Evolutionary conservation across 164 flowering plant species (phyloP).

Genomic region (Liriodendron chinense): DNA sequence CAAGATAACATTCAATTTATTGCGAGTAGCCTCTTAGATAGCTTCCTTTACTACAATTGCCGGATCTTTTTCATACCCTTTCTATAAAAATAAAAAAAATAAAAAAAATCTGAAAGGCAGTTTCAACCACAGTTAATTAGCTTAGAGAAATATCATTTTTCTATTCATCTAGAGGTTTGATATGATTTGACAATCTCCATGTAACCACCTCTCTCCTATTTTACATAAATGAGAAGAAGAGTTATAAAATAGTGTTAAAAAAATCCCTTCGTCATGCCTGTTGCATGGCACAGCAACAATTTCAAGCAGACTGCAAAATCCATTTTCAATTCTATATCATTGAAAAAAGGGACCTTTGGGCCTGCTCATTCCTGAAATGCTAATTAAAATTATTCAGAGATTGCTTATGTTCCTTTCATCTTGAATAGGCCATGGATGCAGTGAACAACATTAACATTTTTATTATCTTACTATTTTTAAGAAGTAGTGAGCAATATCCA

Average conservation of each 20-base stretch:
- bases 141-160: constrained; percentile 3
- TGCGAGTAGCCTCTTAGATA: too few species aligned
- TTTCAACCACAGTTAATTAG: neutral
- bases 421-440: too few species aligned
- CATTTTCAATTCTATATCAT: neutral
- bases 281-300: neutral
- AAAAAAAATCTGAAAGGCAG: constrained; percentile 60
- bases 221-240: too few species aligned
- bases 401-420: too few species aligned
- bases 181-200: too few species aligned
- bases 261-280: too few species aligned
- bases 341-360: neutral
- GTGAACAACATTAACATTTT: too few species aligned
- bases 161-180: neutral
- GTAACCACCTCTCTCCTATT: too few species aligned
- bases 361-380: neutral
- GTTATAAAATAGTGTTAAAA: too few species aligned
- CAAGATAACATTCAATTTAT: constrained; percentile 96
- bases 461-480: too few species aligned
- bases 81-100: too few species aligned
- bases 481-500: too few species aligned
- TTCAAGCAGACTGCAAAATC: neutral
- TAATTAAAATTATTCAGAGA: neutral
- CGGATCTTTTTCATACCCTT: constrained; percentile 98
- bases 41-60: constrained; percentile 94